Evolutionary conservation across 345 rosid species (phyloP), one percentile per base, ranked within the genome.

Genomic region (Leavenworthia alabamica): DNA sequence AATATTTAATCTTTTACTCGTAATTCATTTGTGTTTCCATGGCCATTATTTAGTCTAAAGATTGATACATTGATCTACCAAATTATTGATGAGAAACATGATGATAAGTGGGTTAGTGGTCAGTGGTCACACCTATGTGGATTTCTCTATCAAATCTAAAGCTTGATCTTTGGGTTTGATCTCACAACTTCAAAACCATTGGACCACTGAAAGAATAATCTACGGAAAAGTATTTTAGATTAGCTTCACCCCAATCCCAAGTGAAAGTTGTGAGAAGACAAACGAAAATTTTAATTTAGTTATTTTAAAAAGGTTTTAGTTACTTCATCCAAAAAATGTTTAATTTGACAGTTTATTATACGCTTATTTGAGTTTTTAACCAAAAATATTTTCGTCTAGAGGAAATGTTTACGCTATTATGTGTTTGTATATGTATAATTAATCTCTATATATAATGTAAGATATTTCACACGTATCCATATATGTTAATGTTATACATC

Each of bases 81-180:
- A 6, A 8, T 60, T 45, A 32, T 46, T 35, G 22, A 13, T 8
- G 24, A 61, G 46, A 61, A 24, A 47, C 35, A 23, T 23, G 4
- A 23, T 23, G 4, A 33, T 14, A 33, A 61, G 46, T 46, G 55
- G 64, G 7, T 32, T 46, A 32, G 65, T 60, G 65, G 65, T 60
- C 65, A 32, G 65, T 60, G 65, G 65, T 60, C 65, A 60, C 55
- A 44, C 41, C 12, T 20, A 9, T 15, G 14, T 58, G 51, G 17
- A 27, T 41, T 27, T 42, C 50, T 58, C 63, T 59, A 44, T 59
- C 64, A 60, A 43, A 59, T 59, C 41, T 43, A 60, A 60, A 45
- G 55, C 24, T 46, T 60, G 6, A 33, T 14, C 46, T 47, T 46
- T 47, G 0, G 66, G 11, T 20, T 35, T 19, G 15, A 3, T 10